phyloP scores from a whole-genome alignment of 2,329 filamentous ascomycete genomes.

The Cordyceps militaris region DNA sequence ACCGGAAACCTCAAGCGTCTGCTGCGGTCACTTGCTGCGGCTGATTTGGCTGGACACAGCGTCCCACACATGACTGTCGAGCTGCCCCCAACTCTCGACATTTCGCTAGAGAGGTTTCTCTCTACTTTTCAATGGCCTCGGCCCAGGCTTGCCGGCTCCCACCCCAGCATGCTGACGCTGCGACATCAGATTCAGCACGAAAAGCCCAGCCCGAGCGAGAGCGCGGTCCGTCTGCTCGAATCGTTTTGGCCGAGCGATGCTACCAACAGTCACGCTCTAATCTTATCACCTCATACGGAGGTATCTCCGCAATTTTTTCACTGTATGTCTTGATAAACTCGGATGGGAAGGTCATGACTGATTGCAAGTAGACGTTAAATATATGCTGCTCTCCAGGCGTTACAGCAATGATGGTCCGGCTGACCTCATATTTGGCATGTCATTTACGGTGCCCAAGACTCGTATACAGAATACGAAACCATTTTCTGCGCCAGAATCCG shows the following conservation, averaged over 20 bases:
- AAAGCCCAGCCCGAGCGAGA: conserved; percentile 58
- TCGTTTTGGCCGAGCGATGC: conserved; percentile 73
- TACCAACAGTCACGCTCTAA: conserved; percentile 64
- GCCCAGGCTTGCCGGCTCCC: conserved; percentile 26
- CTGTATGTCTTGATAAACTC: conserved; percentile 38
- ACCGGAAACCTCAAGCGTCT: conserved; percentile 71
- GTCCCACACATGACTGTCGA: conserved; percentile 77
- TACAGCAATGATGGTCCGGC: conserved; percentile 54
- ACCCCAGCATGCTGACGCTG: conserved; percentile 55
- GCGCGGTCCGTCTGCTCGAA: conserved; percentile 70
- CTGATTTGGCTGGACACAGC: conserved; percentile 66
- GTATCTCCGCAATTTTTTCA: conserved; percentile 77
- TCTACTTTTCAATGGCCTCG: conserved; percentile 63
- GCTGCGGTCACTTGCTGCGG: conserved; percentile 64
- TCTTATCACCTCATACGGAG: conserved; percentile 76
- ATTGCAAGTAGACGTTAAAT: conserved; percentile 57
- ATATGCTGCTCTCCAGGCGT: conserved; percentile 66
- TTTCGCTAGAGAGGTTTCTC: conserved; percentile 55
- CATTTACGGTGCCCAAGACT: conserved; percentile 64
- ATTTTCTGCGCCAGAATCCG: conserved; percentile 41
- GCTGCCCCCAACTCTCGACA: conserved; percentile 64
- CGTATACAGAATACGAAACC: conserved; percentile 53
- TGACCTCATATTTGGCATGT: conserved; percentile 65
- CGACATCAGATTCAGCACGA: conserved; percentile 63
- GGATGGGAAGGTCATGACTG: conserved; percentile 12